Conservation (phyloP, 257 asterid genomes). For the Solanum habrochaites region DNA sequence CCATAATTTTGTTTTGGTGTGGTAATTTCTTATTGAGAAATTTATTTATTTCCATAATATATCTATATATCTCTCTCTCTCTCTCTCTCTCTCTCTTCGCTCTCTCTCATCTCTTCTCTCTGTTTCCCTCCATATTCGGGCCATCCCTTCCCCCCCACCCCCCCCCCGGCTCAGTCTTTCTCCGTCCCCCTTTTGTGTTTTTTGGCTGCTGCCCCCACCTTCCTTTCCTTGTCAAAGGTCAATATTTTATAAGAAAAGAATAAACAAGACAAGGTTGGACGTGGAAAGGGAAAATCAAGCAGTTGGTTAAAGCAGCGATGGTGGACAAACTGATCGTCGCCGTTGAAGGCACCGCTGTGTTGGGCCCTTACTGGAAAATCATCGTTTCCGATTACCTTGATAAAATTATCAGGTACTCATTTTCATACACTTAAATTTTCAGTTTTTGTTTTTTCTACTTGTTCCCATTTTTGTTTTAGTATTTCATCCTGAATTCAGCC, state of each 20-base stretch:
- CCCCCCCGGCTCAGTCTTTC: too few relatives aligned
- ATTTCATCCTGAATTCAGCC: not conserved
- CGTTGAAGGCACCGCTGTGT: constrained; percentile 96
- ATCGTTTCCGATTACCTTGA: constrained; percentile 78
- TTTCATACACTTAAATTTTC: not conserved
- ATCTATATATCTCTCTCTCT: too few relatives aligned
- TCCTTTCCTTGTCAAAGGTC: too few relatives aligned
- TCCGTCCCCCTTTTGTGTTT: too few relatives aligned
- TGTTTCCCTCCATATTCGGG: too few relatives aligned
- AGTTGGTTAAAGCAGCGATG: not conserved
- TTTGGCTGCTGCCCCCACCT: too few relatives aligned
- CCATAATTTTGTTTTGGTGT: not conserved
- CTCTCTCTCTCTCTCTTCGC: too few relatives aligned
- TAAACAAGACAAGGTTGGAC: not conserved
- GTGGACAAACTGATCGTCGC: constrained; percentile 64
- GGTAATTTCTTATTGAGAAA: not conserved
- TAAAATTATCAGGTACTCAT: constrained; percentile 57
- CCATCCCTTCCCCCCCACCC: too few relatives aligned
- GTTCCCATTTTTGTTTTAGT: not conserved
- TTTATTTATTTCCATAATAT: not conserved
- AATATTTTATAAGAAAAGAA: not conserved
- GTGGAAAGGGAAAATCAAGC: not conserved
- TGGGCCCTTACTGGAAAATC: constrained; percentile 75
- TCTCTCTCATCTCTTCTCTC: too few relatives aligned
- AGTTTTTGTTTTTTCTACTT: not conserved